phyloP scores from a whole-genome alignment of 2,329 filamentous ascomycete species.

The Trichoderma sp. region DNA sequence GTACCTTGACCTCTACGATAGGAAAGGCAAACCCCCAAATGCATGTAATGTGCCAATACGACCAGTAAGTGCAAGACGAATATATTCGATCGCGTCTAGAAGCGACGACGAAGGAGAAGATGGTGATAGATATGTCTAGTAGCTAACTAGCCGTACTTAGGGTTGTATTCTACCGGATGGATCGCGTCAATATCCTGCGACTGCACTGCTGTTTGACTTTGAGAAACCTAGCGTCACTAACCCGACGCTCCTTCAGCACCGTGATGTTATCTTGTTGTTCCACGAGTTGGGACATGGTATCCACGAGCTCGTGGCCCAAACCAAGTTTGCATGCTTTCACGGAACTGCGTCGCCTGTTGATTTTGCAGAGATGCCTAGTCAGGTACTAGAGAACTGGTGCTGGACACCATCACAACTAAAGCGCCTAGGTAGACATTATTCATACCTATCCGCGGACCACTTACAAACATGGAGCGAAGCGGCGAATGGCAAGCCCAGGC shows the following conservation, averaged over 20 bases:
- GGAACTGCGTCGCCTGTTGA: constrained; percentile 5
- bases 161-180: constrained; percentile 48
- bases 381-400: constrained; percentile 9
- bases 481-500: not conserved
- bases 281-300: constrained; percentile 54
- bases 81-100: not conserved
- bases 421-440: not conserved
- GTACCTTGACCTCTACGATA: constrained; percentile 15
- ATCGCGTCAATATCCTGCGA: constrained; percentile 49
- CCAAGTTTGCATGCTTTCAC: constrained; percentile 42
- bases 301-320: constrained; percentile 50
- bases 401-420: constrained; percentile 2
- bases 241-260: constrained; percentile 51
- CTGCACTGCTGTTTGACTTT: constrained; percentile 54
- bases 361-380: constrained; percentile 19
- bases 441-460: not conserved
- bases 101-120: not conserved
- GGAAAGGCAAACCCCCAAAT: not conserved
- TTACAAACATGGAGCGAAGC: not conserved
- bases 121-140: not conserved
- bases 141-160: constrained; percentile 25
- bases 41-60: constrained; percentile 6
- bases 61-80: constrained; percentile 5
- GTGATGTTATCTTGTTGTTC: constrained; percentile 38
- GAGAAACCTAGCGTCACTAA: constrained; percentile 43